phyloP scores from a whole-genome alignment of 768 basidiomycete genomes.

The Lactarius sanguifluus region DNA sequence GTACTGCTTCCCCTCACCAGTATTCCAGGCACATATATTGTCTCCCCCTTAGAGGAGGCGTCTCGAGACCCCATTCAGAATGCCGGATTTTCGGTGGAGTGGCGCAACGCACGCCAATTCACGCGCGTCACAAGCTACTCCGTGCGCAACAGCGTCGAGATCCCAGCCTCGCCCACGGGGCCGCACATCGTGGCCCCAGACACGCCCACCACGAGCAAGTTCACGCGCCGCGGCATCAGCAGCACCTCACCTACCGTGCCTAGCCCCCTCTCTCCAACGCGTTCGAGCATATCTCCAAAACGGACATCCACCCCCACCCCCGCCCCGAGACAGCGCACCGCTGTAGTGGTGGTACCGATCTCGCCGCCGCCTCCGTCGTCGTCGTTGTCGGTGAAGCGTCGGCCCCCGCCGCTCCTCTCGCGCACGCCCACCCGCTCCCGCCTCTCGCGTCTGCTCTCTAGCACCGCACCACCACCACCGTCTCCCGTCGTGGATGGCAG shows the following conservation, averaged over 20 bases:
- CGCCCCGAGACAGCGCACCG: background rate
- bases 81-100: constrained; percentile 82
- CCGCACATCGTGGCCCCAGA: background rate
- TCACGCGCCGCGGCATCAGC: background rate
- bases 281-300: background rate
- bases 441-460: constrained; percentile 40
- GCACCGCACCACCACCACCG: constrained; percentile 37
- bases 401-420: constrained; percentile 16
- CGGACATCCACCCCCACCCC: background rate
- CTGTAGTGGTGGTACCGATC: background rate
- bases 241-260: constrained; percentile 2
- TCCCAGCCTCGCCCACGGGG: constrained; percentile 24
- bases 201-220: constrained; percentile 4
- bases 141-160: constrained; percentile 62
- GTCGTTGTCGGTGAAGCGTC: constrained; percentile 14
- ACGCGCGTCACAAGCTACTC: constrained; percentile 86
- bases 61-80: constrained; percentile 88
- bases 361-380: constrained; percentile 4
- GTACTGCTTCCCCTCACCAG: background rate
- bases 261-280: constrained; percentile 5
- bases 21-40: constrained; percentile 82
- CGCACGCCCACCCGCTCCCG: constrained; percentile 30
- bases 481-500: constrained; percentile 2
- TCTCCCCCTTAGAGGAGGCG: constrained; percentile 90
- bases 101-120: constrained; percentile 67